Base-by-base conservation (phyloP, 768 basidiomycete genomes). In the Suillus americanus region DNA sequence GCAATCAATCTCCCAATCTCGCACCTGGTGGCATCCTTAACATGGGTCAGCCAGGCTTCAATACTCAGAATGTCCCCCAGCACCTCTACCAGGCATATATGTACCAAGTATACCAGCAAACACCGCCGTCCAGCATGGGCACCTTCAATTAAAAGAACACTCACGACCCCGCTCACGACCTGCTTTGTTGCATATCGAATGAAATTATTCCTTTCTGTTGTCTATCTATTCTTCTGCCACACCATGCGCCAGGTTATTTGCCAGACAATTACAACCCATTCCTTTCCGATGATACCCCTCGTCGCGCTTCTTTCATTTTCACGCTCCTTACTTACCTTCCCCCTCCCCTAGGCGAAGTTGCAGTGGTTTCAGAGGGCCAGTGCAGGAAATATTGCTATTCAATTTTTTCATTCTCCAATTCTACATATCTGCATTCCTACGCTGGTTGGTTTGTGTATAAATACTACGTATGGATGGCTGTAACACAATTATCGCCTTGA, bases 21-120 rank as follows among this genome's bases (percentile, higher is more conserved):
- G 73, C 80, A 8, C 80, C 83, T 9, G 80, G 83, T 23, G 79
- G 79, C 67, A 80, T 89, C 68, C 79, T 90, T 64, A 84, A 85
- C 64, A 88, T 91, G 85, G 83, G 80, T 53, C 89, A 89, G 68
- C 79, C 84, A n/a, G 73, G 88, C 48, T 92, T 90, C 75, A 82
- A 80, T 66, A 83, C 80, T 41, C 83, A 87, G 67, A 83, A 86
- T 65, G 78, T 86, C 54, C 82, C 89, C 83, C 88, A 64, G 81
- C 89, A 91, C 71, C 76, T 89, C 67, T 92, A 92, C 74, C 87
- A 90, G 77, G 83, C 87, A 64, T 93, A 92, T 80, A 88, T 92
- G 90, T 92, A 92, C 73, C 89, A 89, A 78, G 81, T 90, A 74
- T 93, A 93, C 77, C 90, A 90, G 75, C 89, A 90, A 78, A 88